These are phyloP conservation scores for Paxillus ammoniavirescens DNA, from an alignment of 768 basidiomycete genomes.

Conservation along the genomic window DNA sequence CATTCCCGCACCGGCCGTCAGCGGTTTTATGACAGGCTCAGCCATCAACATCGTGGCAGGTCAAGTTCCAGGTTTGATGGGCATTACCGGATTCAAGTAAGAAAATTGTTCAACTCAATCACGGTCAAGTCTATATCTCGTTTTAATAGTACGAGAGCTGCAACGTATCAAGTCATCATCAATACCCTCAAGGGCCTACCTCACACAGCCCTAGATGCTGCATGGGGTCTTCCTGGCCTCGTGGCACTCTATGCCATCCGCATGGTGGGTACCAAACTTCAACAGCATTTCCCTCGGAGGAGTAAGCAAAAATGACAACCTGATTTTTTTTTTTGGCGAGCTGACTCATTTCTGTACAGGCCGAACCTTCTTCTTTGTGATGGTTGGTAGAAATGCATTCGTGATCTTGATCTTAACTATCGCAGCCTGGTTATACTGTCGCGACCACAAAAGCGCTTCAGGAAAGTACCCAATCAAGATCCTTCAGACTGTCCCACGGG, in stretches of 20 bases:
- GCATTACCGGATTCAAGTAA: slow-evolving; percentile 80
- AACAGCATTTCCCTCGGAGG: slow-evolving; percentile 59
- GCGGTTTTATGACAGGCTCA: slow-evolving; percentile 97
- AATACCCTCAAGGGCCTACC: slow-evolving; percentile 86
- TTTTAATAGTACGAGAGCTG: slow-evolving; percentile 68
- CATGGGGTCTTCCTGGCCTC: slow-evolving; percentile 82
- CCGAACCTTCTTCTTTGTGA: slow-evolving; percentile 74
- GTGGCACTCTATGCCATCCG: slow-evolving; percentile 69
- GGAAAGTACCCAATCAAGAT: slow-evolving; percentile 85
- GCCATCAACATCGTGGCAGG: slow-evolving; percentile 88
- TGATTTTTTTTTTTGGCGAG: neutral
- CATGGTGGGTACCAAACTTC: slow-evolving; percentile 46
- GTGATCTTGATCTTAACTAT: slow-evolving; percentile 86
- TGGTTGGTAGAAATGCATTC: slow-evolving; percentile 79
- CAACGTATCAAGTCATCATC: slow-evolving; percentile 87
- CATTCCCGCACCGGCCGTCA: slow-evolving; percentile 82
- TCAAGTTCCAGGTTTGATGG: slow-evolving; percentile 89
- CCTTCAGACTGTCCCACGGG: slow-evolving; percentile 79
- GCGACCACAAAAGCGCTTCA: slow-evolving; percentile 50
- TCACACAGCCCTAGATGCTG: slow-evolving; percentile 73
- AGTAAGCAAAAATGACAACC: slow-evolving; percentile 37
- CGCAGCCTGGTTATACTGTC: slow-evolving; percentile 82
- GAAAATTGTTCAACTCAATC: slow-evolving; percentile 22
- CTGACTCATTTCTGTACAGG: slow-evolving; percentile 36
- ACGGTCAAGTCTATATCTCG: neutral